Conservation (phyloP, 2,329 filamentous ascomycete species). For the Penicillium sp. region DNA sequence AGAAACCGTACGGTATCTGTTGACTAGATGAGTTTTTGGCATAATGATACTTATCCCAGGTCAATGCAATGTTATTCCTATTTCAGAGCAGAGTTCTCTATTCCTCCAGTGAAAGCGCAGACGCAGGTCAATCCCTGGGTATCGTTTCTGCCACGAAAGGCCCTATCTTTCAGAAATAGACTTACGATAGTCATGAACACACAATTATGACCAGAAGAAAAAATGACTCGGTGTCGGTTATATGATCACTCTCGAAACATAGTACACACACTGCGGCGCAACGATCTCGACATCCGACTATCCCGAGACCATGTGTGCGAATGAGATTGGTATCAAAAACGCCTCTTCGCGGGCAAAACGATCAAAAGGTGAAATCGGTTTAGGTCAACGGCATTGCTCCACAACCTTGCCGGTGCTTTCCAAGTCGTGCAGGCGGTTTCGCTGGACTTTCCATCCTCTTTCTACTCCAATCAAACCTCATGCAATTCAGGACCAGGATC, state of each 20-base stretch:
- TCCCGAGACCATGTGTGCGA: slow-evolving; percentile 16
- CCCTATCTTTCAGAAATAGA: too few relatives aligned
- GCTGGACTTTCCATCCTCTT: slow-evolving; percentile 6
- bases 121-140: too few relatives aligned
- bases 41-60: too few relatives aligned
- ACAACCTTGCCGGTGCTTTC: too few relatives aligned
- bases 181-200: neutral
- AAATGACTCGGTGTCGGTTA: slow-evolving; percentile 23
- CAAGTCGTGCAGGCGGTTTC: slow-evolving; percentile 7
- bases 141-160: too few relatives aligned
- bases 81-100: too few relatives aligned
- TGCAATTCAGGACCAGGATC: slow-evolving; percentile 6
- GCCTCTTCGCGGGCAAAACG: slow-evolving; percentile 9
- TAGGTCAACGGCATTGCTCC: slow-evolving; percentile 9
- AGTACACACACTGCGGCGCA: slow-evolving; percentile 26
- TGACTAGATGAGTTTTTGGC: too few relatives aligned
- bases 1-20: too few relatives aligned
- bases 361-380: slow-evolving; percentile 8
- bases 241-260: slow-evolving; percentile 25
- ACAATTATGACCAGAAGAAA: slow-evolving; percentile 14
- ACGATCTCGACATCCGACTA: slow-evolving; percentile 16
- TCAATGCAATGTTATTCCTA: too few relatives aligned
- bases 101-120: too few relatives aligned
- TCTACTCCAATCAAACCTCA: slow-evolving; percentile 4
- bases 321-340: slow-evolving; percentile 29